phyloP scores from a whole-genome alignment of 2,329 filamentous ascomycete genomes.

The Neocatenulostroma microsporum region DNA sequence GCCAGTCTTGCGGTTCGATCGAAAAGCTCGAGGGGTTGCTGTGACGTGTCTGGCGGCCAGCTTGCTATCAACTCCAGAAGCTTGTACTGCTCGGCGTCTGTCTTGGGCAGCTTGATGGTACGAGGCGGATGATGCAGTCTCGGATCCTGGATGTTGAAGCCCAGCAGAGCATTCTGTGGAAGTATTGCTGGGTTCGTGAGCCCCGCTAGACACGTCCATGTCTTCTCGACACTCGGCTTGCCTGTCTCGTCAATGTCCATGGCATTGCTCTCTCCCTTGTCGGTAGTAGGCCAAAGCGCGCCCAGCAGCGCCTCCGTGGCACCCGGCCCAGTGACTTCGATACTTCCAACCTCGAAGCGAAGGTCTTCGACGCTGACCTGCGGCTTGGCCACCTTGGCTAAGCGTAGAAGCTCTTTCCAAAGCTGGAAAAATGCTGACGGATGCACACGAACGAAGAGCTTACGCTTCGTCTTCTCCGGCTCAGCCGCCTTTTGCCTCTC shows the following conservation, averaged over 20 bases:
- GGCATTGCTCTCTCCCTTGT: too few relatives aligned
- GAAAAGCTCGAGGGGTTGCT: constrained; percentile 48
- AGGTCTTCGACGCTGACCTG: constrained; percentile 59
- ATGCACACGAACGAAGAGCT: constrained; percentile 66
- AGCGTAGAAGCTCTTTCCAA: constrained; percentile 55
- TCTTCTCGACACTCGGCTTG: constrained; percentile 21
- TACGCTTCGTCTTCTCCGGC: constrained; percentile 37
- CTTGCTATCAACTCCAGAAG: constrained; percentile 55
- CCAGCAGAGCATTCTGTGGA: constrained; percentile 61
- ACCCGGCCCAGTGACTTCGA: constrained; percentile 62
- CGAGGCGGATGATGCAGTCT: constrained; percentile 69
- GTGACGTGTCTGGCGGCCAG: constrained; percentile 58
- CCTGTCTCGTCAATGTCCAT: too few relatives aligned
- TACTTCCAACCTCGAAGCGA: constrained; percentile 64
- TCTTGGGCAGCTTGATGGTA: constrained; percentile 33
- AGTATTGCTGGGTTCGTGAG: constrained; percentile 63
- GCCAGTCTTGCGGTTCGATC: constrained; percentile 57
- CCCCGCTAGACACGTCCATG: constrained; percentile 47
- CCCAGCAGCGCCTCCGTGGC: constrained; percentile 70
- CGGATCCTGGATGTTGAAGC: constrained; percentile 70
- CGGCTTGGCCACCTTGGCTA: constrained; percentile 55
- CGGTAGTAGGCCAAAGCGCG: constrained; percentile 57
- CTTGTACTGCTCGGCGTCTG: constrained; percentile 21
- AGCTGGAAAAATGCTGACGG: constrained; percentile 68
- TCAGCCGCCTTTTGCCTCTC: constrained; percentile 5